Evolutionary conservation across 306 rosid genomes (phyloP).

Genomic region (Purshia tridentata): DNA sequence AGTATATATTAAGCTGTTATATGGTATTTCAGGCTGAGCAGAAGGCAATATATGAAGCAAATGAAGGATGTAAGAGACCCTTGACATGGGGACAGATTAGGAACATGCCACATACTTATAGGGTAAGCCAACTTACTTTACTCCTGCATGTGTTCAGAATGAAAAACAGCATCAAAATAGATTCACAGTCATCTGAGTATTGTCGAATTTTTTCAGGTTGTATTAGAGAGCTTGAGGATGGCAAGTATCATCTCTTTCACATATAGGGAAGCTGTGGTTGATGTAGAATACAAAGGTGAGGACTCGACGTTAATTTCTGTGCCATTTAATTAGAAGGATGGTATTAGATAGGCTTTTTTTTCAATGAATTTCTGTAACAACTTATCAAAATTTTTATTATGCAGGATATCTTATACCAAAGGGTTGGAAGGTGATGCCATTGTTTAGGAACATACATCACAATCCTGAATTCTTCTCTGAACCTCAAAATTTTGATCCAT

Average conservation of each 20-base stretch:
- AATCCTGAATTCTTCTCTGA: constrained; percentile 64
- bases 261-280: constrained; percentile 84
- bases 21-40: constrained; percentile 63
- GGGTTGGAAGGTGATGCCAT: constrained; percentile 99
- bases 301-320: constrained; percentile 2
- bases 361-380: neutral
- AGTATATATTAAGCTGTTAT: neutral
- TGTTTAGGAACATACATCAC: constrained; percentile 89
- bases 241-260: constrained; percentile 87
- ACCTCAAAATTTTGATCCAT: constrained; percentile 81
- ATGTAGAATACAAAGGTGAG: constrained; percentile 77
- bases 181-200: too few relatives aligned
- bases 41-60: constrained; percentile 54
- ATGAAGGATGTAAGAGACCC: constrained; percentile 52
- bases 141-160: neutral
- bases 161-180: neutral
- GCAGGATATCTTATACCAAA: constrained; percentile 87
- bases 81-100: constrained; percentile 76
- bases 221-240: constrained; percentile 87
- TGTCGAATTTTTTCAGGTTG: constrained; percentile 38
- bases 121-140: constrained; percentile 34
- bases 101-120: constrained; percentile 62
- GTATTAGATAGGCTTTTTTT: neutral
- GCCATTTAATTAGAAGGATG: neutral
- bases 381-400: neutral